Evolutionary conservation across 2,329 filamentous ascomycete genomes (phyloP), one percentile per base, ranked within the genome.

Genomic region (Gyromitra esculenta): DNA sequence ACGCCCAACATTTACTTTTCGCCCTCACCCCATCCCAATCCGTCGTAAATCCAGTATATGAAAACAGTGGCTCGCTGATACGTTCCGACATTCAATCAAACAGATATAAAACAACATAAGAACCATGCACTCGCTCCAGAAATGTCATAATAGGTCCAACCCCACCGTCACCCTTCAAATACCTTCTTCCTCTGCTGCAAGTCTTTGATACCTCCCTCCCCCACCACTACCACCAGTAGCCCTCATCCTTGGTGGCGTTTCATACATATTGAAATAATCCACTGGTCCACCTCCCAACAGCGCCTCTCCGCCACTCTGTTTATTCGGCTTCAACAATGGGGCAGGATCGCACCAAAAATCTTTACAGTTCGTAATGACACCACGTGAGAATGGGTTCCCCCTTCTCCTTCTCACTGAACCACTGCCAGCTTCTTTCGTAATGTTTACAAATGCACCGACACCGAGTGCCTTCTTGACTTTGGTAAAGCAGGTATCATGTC

Each of bases 261-360:
- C 95, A 84, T 97, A 99, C 87, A 98, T 89, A 73, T 88, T 89
- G 21, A 92, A 92, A 83, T 97, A 99, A 84, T 97, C 93, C 60
- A 99, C 89, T 50, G 87, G 85, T 81, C 92, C 88, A 1, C 96
- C 95, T 13, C 90, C 92, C 6, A 99, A 85, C 82, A 94, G 85
- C 0, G 92, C 94, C 56, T 87, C 87, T 11, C 94, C 94, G 65
- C 76, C 73, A 7, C 43, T 69, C 89, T 91, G 81, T 92, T 89
- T 74, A 91, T 88, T 80, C 87, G 89, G 9, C 91, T 90, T 82
- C 68, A 97, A 95, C 18, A 97, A 83, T 0, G 95, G 92, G 1
- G 92, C 91, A 1, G 92, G 90, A 82, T 98, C 96, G 81, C 92
- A 95, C 93, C 94, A 98, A 83, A 99, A 99, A 84, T 99, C 96